Conservation (phyloP, 495 filamentous ascomycete species). For the Xylaria scruposa region DNA sequence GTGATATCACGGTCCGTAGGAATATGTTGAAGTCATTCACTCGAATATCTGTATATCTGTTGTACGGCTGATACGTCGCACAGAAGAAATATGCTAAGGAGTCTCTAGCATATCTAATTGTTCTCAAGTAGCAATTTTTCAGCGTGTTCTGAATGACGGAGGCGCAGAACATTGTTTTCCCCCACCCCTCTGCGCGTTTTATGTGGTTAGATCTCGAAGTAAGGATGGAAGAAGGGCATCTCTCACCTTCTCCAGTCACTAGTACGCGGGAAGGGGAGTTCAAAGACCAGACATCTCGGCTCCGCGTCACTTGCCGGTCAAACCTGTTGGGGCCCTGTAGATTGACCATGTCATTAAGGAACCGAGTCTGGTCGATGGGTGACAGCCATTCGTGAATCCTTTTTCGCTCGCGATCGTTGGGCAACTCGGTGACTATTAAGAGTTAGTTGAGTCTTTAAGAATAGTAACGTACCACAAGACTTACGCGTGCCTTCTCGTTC, state of each 20-base stretch:
- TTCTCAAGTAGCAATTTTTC: background rate
- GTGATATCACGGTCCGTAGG: constrained; percentile 14
- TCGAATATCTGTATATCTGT: background rate
- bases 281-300: background rate
- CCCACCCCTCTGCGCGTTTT: background rate
- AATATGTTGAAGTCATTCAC: background rate
- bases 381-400: constrained; percentile 6
- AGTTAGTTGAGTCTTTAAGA: background rate
- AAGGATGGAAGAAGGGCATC: background rate
- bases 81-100: constrained; percentile 8
- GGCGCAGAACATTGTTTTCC: constrained; percentile 15
- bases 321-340: constrained; percentile 18
- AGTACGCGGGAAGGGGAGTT: constrained; percentile 5
- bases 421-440: background rate
- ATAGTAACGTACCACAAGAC: background rate
- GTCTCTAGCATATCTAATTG: background rate
- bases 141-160: constrained; percentile 12
- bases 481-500: constrained; percentile 9
- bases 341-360: constrained; percentile 12
- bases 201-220: background rate
- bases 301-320: constrained; percentile 4
- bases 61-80: background rate
- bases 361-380: background rate
- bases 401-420: background rate
- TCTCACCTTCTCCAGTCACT: background rate